phyloP scores from a whole-genome alignment of 805 yeast genomes.

The Cyberlindnera sargentensis region DNA sequence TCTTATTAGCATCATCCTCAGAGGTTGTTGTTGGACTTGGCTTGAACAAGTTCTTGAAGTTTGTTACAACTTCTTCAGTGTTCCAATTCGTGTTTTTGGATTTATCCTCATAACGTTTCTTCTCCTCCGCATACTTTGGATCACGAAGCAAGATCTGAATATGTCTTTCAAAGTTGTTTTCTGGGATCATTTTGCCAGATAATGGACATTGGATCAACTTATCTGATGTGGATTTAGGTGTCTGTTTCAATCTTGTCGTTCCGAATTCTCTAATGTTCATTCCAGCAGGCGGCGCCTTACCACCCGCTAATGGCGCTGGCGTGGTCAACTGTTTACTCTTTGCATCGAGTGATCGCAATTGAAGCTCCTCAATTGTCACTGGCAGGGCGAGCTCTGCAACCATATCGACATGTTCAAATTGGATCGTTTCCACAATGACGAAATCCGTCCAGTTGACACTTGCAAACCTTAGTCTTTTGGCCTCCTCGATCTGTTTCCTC shows the following conservation, averaged over 20 bases:
- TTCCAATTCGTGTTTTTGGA: constrained; percentile 43
- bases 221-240: constrained; percentile 17
- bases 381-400: constrained; percentile 49
- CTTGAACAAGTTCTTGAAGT: constrained; percentile 43
- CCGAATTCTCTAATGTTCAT: constrained; percentile 70
- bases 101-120: constrained; percentile 48
- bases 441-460: constrained; percentile 88
- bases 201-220: constrained; percentile 63
- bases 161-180: constrained; percentile 63
- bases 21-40: constrained; percentile 16
- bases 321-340: constrained; percentile 16
- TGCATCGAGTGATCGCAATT: constrained; percentile 46
- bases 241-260: constrained; percentile 45
- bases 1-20: constrained; percentile 14
- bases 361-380: constrained; percentile 47
- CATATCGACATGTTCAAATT: constrained; percentile 54
- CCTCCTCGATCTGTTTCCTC: constrained; percentile 27
- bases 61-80: constrained; percentile 53
- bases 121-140: constrained; percentile 70
- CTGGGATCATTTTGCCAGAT: constrained; percentile 65
- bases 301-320: not conserved
- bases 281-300: constrained; percentile 28
- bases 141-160: constrained; percentile 63
- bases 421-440: constrained; percentile 59
- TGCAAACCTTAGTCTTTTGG: constrained; percentile 48